Evolutionary conservation across 2,329 filamentous ascomycete species (phyloP), one percentile per base, ranked within the genome.

Genomic region (Xylaria sp.): DNA sequence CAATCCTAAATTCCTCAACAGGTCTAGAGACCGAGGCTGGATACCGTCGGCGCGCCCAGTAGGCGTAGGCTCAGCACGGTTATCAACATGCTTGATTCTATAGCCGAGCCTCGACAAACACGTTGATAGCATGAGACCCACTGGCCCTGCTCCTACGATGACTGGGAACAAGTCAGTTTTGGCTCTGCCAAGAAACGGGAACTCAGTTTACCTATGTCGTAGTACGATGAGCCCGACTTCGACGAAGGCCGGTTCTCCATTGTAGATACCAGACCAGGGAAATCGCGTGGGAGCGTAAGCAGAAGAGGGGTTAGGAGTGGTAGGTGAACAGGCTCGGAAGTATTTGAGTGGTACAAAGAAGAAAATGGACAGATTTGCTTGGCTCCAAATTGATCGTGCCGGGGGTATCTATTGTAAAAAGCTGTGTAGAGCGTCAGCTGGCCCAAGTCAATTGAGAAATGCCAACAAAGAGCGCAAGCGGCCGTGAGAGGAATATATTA

Each of bases 51-150:
- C 93, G 66, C 93, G 90, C 54, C 93, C 93, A 19, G 92, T 96
- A 2, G 87, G 73, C 11, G 93, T 97, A 15, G 93, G 93, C 71
- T 94, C 90, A 2, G 92, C 83, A 61, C 93, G 85, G 78, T 96
- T 96, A 79, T 97, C 93, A 73, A 97, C 92, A 78, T 97, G 92
- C 81, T 94, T 96, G 77, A 97, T 92, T 76, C 87, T 92, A 82
- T 97, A 97, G 19, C 93, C 93, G 92, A 93, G 97, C 80, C 93
- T 85, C 63, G 92, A 91, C 64, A 97, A 85, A 74, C 91, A 94
- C 29, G 93, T 93, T 8, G 92, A 95, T 23, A 97, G 84, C 78
- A 96, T 88, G 60, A 97, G 85, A 57, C 93, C 93, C 40, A 93
- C 92, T 3, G 93, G 93, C 15, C 93, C 93, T 58, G 93, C 93